A percentile compares a stretch with the other conserved stretches of the same genome.
Evolutionary conservation across 192 early-diverging fungal species (phyloP).

Genomic region (Coemansia sp.): DNA sequence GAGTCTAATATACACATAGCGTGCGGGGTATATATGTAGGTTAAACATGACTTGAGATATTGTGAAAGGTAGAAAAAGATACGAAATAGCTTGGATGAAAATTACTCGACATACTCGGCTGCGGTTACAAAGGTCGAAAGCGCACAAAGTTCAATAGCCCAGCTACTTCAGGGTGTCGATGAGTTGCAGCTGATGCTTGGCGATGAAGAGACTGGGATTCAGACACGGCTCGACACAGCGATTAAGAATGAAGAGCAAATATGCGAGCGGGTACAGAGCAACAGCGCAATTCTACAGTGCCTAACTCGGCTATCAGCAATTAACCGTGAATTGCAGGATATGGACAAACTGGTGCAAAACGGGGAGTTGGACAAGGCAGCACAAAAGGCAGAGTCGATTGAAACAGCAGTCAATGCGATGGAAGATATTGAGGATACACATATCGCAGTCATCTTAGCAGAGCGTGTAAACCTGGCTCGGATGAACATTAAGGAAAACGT

Average conservation of each 20-base stretch:
- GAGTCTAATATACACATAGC: background rate
- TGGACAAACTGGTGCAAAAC: constrained; percentile 15
- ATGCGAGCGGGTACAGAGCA: constrained; percentile 5
- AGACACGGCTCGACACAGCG: constrained; percentile 21
- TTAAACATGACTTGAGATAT: background rate
- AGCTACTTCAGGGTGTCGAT: constrained; percentile 29
- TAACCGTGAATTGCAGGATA: background rate
- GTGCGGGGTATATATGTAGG: background rate
- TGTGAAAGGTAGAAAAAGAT: background rate
- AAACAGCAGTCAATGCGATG: background rate
- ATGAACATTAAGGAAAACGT: constrained; percentile 21
- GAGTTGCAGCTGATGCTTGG: constrained; percentile 31
- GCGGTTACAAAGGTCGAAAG: constrained; percentile 7
- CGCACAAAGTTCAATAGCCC: constrained; percentile 12
- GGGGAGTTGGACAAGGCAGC: constrained; percentile 14
- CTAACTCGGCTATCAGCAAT: constrained; percentile 17
- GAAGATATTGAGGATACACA: constrained; percentile 16
- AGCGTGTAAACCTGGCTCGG: constrained; percentile 13
- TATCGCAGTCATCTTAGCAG: constrained; percentile 6
- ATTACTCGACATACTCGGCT: constrained; percentile 6
- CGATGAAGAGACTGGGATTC: constrained; percentile 27
- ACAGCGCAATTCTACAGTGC: constrained; percentile 12
- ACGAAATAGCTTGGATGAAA: constrained; percentile 2
- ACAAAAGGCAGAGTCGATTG: constrained; percentile 5
- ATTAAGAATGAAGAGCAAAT: constrained; percentile 2